Percentiles rank a stretch among this genome's conserved stretches.
These are phyloP conservation scores for Liquidambar formosana DNA, from an alignment of 164 flowering plant genomes.

Conservation along the genomic window DNA sequence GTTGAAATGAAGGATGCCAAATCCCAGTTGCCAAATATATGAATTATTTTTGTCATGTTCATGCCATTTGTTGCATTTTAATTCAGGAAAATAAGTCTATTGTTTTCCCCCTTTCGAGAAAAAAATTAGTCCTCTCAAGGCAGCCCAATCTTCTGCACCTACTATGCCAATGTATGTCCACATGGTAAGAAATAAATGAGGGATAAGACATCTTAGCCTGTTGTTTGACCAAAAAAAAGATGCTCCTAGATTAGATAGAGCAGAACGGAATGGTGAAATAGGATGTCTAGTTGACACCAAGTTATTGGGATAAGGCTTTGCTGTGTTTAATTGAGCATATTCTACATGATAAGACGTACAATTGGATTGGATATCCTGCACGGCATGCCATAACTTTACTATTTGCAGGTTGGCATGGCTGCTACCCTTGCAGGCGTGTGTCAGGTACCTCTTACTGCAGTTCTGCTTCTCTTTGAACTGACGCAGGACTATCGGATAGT, in stretches of 20 bases:
- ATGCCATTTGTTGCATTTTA: not conserved
- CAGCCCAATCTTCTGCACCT: not conserved
- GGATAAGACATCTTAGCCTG: not conserved
- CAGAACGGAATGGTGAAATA: not conserved
- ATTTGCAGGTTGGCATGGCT: slow-evolving; percentile 94
- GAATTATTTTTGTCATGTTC: too few relatives aligned
- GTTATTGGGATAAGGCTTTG: not conserved
- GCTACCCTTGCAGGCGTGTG: slow-evolving; percentile 98
- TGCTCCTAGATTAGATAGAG: not conserved
- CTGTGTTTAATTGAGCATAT: not conserved
- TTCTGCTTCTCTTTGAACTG: slow-evolving; percentile 84
- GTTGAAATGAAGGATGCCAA: not conserved
- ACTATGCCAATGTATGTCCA: not conserved
- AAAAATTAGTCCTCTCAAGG: not conserved
- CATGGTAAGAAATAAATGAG: not conserved
- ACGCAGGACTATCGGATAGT: slow-evolving; percentile 93
- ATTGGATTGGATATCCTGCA: not conserved
- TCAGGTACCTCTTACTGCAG: slow-evolving; percentile 93
- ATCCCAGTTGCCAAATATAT: too few relatives aligned
- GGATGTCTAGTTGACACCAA: not conserved
- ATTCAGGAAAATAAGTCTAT: not conserved
- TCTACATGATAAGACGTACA: not conserved
- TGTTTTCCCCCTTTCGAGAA: not conserved
- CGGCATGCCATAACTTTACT: not conserved
- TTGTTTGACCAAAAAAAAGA: not conserved